A percentile compares a stretch with the other conserved stretches of the same genome.
phyloP scores from a whole-genome alignment of 2,329 filamentous ascomycete genomes.

The Fusarium kyushuense region DNA sequence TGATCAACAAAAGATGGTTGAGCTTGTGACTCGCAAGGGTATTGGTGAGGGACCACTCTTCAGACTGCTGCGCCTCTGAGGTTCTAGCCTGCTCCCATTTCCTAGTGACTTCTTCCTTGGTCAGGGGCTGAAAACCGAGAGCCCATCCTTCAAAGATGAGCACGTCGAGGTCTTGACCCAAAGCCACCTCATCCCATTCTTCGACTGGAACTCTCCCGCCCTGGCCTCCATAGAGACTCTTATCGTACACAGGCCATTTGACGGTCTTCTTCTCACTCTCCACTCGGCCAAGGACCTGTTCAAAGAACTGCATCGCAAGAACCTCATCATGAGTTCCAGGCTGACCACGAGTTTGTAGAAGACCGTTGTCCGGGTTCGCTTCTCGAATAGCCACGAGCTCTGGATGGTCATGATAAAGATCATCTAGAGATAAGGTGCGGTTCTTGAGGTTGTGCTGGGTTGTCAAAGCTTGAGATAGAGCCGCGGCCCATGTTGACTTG shows the following conservation, averaged over 20 bases:
- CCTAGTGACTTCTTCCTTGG: constrained; percentile 9
- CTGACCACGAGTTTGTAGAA: constrained; percentile 40
- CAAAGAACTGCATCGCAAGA: constrained; percentile 30
- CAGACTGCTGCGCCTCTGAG: not conserved
- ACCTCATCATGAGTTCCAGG: constrained; percentile 43
- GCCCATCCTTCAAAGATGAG: constrained; percentile 47
- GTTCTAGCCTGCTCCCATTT: constrained; percentile 38
- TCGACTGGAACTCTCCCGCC: constrained; percentile 36
- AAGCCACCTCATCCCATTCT: constrained; percentile 34
- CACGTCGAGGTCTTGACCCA: constrained; percentile 31
- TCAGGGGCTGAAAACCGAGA: constrained; percentile 40
- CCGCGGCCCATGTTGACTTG: constrained; percentile 46
- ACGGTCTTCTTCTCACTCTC: constrained; percentile 1
- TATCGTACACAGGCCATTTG: constrained; percentile 44
- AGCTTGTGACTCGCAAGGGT: constrained; percentile 39
- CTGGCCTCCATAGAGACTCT: constrained; percentile 40
- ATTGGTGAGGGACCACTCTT: constrained; percentile 12
- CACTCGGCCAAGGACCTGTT: not conserved
- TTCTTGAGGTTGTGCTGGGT: constrained; percentile 35
- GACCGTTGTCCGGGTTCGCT: constrained; percentile 34
- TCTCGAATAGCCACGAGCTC: constrained; percentile 37
- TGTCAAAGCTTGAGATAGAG: constrained; percentile 31
- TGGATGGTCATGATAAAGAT: constrained; percentile 37
- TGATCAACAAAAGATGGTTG: constrained; percentile 38
- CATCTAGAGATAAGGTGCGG: constrained; percentile 38